Evolutionary conservation across 306 rosid species (phyloP), one percentile per base, ranked within the genome.

Genomic region (Fragaria ananassa): DNA sequence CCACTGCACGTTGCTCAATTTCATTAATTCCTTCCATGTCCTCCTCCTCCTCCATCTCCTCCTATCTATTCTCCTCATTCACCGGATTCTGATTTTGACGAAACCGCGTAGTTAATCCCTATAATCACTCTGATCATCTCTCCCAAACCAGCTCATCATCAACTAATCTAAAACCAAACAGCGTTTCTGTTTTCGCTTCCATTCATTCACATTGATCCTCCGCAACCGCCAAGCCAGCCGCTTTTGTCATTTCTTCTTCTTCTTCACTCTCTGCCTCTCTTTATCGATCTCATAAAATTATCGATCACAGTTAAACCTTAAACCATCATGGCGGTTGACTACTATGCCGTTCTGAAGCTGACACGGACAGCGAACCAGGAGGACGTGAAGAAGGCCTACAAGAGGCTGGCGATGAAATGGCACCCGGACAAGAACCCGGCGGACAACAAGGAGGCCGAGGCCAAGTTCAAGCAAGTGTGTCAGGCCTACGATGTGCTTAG

Each of bases 401-500:
- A 78, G 78, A 87, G 75, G 46, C 64, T 91, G 74, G 92, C 92
- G 10, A 86, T 87, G 92, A 88, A 85, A 57, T 91, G 87, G 86
- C 96, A 93, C 68, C 96, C 97, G 4, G 98, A 91, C 79, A 91
- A 88, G 97, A 86, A 86, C 23, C 87, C 86, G 29, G 58, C 50
- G 11, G 84, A 76, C 80, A 82, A 86, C 68, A 83, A 83, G 41
- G 96, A 86, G 64, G 87, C 90, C 7, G 98, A 91, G 82, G 79
- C 93, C 10, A 87, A 85, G 76, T 89, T 91, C 83, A 93, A 89
- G 90, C 88, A 83, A 78, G 72, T 91, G 41, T 85, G 82, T 29
- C 88, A 93, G 71, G 98, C 98, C 0, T 93, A 91, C 68, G 89
- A 89, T 58, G 96, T 93, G 19, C 85, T 93, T 5, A 75, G 90